A percentile compares a stretch with the other conserved stretches of the same genome.
Conservation (phyloP, 805 yeast genomes). For the Cyberlindnera samutprakarnensis region DNA sequence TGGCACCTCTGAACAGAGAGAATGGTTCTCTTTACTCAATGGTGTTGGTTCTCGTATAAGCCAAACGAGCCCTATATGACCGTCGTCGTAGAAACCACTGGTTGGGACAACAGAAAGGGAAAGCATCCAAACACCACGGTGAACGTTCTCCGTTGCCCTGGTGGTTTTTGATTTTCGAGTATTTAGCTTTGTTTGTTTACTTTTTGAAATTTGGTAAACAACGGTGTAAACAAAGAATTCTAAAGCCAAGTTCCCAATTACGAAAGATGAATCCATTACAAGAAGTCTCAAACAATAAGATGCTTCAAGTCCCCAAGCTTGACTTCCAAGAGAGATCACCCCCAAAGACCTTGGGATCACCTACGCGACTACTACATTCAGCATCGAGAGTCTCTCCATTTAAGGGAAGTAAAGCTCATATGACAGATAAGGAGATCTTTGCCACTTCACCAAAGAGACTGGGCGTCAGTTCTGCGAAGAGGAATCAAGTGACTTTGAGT, state of each 20-base stretch:
- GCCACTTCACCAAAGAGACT: slow-evolving; percentile 26
- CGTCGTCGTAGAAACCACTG: too few relatives aligned
- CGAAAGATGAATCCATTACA: slow-evolving; percentile 7
- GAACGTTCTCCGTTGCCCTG: too few relatives aligned
- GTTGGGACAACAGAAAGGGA: too few relatives aligned
- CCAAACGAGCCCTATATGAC: too few relatives aligned
- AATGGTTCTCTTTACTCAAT: too few relatives aligned
- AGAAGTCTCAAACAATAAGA: slow-evolving; percentile 6
- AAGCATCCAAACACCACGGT: too few relatives aligned
- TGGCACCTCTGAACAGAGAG: too few relatives aligned
- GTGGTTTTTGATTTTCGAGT: too few relatives aligned
- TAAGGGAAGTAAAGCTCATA: slow-evolving; percentile 13
- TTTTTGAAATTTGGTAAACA: too few relatives aligned
- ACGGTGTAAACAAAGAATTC: not conserved
- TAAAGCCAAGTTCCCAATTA: too few relatives aligned
- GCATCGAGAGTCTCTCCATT: slow-evolving; percentile 21
- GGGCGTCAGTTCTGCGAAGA: slow-evolving; percentile 5
- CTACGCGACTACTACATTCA: slow-evolving; percentile 8
- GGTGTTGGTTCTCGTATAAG: too few relatives aligned
- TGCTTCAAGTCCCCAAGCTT: slow-evolving; percentile 8
- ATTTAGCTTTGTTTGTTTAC: too few relatives aligned
- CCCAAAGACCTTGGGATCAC: slow-evolving; percentile 4
- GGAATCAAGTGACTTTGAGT: slow-evolving; percentile 23
- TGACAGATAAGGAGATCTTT: slow-evolving; percentile 12
- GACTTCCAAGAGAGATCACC: slow-evolving; percentile 13